Conservation (phyloP, 2,329 filamentous ascomycete genomes). For the Botrytis galanthina region DNA sequence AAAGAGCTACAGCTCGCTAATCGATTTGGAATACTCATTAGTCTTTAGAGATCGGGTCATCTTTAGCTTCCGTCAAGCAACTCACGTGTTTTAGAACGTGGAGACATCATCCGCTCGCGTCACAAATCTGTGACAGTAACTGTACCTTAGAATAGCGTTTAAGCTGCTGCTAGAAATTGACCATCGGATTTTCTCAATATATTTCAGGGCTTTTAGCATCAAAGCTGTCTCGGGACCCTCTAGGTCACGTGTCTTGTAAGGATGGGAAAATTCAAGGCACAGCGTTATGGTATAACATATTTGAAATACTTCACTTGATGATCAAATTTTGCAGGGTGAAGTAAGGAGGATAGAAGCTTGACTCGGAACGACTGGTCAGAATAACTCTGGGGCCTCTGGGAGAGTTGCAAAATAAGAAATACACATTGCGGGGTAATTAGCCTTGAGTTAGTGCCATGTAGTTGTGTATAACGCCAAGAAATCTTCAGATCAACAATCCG, state of each 20-base stretch:
- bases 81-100: background rate
- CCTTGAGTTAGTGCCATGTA: background rate
- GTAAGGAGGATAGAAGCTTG: too few relatives aligned
- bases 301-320: background rate
- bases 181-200: background rate
- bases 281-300: too few relatives aligned
- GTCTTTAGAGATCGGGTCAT: background rate
- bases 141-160: background rate
- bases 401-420: background rate
- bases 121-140: too few relatives aligned
- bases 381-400: background rate
- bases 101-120: too few relatives aligned
- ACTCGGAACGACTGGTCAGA: background rate
- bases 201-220: too few relatives aligned
- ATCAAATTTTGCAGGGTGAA: background rate
- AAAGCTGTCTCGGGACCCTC: background rate
- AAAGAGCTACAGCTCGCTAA: background rate
- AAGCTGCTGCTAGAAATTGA: background rate
- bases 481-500: background rate
- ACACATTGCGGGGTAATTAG: background rate
- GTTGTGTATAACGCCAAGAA: background rate
- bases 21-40: background rate
- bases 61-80: background rate
- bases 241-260: background rate
- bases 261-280: background rate